Conservation (phyloP, 1,284 basidiomycete genomes). For the Puccinia brachypodii region DNA sequence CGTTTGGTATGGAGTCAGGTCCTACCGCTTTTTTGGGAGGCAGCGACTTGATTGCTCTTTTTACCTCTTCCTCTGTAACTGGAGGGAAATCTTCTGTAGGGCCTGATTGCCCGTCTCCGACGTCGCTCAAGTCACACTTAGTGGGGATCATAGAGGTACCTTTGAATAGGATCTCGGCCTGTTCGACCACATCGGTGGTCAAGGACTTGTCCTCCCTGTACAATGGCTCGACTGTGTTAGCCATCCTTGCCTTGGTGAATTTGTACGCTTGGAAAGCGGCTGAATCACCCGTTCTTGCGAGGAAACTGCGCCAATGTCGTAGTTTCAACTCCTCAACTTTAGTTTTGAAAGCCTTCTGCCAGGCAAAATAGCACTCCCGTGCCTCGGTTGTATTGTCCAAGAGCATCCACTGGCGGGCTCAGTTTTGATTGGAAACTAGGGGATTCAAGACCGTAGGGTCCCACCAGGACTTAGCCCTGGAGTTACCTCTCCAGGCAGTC, state of each 20-base stretch:
- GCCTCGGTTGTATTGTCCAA: conserved; percentile 1
- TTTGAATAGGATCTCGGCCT: neutral
- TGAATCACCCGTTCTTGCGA: neutral
- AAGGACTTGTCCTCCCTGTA: neutral
- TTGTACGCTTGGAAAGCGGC: neutral
- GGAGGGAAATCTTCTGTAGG: neutral
- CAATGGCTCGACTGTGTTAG: neutral
- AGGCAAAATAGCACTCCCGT: neutral
- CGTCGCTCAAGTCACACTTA: neutral
- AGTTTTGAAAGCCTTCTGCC: conserved; percentile 23
- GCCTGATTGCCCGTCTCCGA: neutral
- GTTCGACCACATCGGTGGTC: neutral
- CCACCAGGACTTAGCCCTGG: neutral
- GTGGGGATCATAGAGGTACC: conserved; percentile 14
- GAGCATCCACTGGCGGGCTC: conserved; percentile 10
- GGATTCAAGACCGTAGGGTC: neutral
- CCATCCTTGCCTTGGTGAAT: conserved; percentile 3
- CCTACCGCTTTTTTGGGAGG: conserved; percentile 17
- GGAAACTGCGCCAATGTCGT: neutral
- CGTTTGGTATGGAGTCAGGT: neutral
- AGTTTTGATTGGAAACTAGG: neutral
- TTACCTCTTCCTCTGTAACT: neutral
- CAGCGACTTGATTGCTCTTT: neutral
- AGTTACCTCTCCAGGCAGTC: neutral
- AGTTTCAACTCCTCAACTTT: conserved; percentile 8